phyloP scores from a whole-genome alignment of 345 rosid genomes.

The Sonneratia caseolaris region DNA sequence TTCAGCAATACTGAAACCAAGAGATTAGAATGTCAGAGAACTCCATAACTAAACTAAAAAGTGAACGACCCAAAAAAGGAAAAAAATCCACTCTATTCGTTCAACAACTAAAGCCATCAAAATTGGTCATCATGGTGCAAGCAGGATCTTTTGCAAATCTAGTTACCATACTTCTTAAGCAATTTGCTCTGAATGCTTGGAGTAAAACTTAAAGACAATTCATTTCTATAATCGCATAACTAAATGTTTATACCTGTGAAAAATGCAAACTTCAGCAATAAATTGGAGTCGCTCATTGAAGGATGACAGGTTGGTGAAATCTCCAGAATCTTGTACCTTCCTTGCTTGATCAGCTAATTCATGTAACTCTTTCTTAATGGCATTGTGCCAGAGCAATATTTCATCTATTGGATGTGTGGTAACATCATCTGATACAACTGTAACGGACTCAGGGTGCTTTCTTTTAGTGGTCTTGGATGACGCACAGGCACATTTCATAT shows the following conservation, averaged over 20 bases:
- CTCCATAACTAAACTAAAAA: neutral
- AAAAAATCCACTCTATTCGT: neutral
- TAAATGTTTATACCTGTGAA: conserved; percentile 53
- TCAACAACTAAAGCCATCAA: neutral
- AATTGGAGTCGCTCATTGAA: conserved; percentile 78
- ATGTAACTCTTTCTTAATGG: conserved; percentile 64
- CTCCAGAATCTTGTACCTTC: conserved; percentile 65
- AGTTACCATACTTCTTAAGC: neutral
- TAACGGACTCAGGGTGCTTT: conserved; percentile 44
- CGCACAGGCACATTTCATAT: conserved; percentile 34
- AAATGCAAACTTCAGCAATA: conserved; percentile 86
- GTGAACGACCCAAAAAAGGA: neutral
- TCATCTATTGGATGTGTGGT: conserved; percentile 58
- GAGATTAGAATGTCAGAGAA: conserved; percentile 7
- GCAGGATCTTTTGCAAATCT: neutral
- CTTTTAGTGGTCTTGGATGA: conserved; percentile 57
- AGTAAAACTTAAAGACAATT: neutral
- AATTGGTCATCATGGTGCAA: neutral
- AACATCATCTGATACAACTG: conserved; percentile 24
- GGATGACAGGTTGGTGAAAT: conserved; percentile 57
- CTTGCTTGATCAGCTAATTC: conserved; percentile 80
- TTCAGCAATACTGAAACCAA: conserved; percentile 67
- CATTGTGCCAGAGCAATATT: conserved; percentile 86
- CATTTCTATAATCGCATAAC: neutral
- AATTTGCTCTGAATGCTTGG: neutral